Evolutionary conservation across 2,329 filamentous ascomycete species (phyloP).

Genomic region (Scedosporium dehoogii): DNA sequence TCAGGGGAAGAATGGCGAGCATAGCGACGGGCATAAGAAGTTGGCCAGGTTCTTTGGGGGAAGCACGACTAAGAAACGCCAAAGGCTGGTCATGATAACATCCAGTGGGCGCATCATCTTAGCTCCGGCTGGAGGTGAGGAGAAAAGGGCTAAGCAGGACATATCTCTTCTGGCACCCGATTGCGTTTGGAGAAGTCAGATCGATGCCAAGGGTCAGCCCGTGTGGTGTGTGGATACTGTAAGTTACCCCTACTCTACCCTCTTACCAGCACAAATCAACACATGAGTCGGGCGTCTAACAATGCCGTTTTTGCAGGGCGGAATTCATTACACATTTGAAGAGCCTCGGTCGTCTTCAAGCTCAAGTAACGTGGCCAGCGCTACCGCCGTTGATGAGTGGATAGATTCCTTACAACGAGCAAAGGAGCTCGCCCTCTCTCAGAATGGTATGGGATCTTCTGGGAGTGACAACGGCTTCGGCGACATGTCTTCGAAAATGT

Average conservation of each 20-base stretch:
- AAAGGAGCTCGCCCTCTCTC: constrained; percentile 70
- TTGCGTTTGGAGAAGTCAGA: constrained; percentile 67
- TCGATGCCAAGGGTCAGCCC: constrained; percentile 77
- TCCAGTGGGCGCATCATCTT: constrained; percentile 83
- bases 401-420: constrained; percentile 80
- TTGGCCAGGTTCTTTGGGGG: constrained; percentile 90
- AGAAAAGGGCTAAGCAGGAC: constrained; percentile 91
- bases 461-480: constrained; percentile 56
- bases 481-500: constrained; percentile 60
- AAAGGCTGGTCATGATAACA: constrained; percentile 89
- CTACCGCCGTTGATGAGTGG: constrained; percentile 78
- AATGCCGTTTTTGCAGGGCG: constrained; percentile 46
- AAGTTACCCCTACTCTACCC: constrained; percentile 32
- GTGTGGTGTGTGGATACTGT: constrained; percentile 92
- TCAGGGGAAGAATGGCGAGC: constrained; percentile 54
- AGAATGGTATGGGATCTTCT: constrained; percentile 58
- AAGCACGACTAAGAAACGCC: constrained; percentile 82
- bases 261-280: not conserved
- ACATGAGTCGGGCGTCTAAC: not conserved
- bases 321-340: constrained; percentile 88
- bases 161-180: constrained; percentile 72
- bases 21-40: constrained; percentile 67
- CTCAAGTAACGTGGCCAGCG: constrained; percentile 42
- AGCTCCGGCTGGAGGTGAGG: constrained; percentile 83
- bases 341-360: constrained; percentile 62